Percentiles rank a stretch among this genome's conserved stretches.
Conservation (phyloP, 164 flowering plant genomes). For the Platanus orientalis region DNA sequence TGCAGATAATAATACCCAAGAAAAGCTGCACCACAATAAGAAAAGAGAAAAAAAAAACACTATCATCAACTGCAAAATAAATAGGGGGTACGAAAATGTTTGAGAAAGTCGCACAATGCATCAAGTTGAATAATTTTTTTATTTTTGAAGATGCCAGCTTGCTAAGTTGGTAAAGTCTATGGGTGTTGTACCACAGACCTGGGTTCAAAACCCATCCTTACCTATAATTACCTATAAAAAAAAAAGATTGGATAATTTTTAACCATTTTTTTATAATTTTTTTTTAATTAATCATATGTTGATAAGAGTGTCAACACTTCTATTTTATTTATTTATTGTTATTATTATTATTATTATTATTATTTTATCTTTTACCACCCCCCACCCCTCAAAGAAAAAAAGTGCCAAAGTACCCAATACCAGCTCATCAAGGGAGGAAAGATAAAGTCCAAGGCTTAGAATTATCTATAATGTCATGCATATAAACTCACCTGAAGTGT, state of each 20-base stretch:
- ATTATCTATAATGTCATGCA: background rate
- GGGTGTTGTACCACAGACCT: too few relatives aligned
- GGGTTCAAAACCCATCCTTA: too few relatives aligned
- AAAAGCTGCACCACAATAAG: slow-evolving; percentile 63
- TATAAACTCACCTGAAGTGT: slow-evolving; percentile 63
- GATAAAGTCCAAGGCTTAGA: background rate
- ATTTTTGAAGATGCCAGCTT: too few relatives aligned
- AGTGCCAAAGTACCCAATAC: background rate
- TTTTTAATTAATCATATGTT: background rate
- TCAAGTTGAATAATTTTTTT: too few relatives aligned
- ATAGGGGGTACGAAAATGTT: background rate
- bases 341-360: too few relatives aligned
- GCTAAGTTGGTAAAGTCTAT: too few relatives aligned
- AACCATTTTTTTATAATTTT: background rate
- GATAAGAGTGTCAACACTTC: background rate
- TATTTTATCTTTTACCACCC: too few relatives aligned
- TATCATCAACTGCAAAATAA: background rate
- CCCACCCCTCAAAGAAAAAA: too few relatives aligned
- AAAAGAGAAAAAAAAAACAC: background rate
- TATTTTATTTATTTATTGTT: too few relatives aligned
- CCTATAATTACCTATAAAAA: too few relatives aligned
- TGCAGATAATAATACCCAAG: slow-evolving; percentile 86
- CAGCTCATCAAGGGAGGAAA: background rate
- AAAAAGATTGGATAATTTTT: too few relatives aligned
- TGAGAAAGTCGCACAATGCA: background rate